Percentiles rank a stretch among this genome's conserved stretches.
Conservation (phyloP, 2,329 filamentous ascomycete genomes). For the Paraconiothyrium sp. region DNA sequence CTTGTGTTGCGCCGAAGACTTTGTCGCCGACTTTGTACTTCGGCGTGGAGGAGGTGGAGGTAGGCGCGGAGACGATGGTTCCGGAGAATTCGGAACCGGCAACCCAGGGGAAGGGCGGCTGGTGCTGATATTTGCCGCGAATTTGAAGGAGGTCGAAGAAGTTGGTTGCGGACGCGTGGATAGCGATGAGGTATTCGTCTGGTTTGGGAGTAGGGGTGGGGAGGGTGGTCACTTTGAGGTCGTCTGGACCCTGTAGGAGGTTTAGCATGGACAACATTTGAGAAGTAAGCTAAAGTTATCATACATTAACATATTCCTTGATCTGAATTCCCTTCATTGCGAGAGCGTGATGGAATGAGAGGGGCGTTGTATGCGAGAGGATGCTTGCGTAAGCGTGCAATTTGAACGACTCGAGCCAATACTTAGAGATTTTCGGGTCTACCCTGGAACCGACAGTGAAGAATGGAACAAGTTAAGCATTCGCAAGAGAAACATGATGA, state of each 20-base stretch:
- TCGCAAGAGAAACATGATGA: slow-evolving; percentile 6
- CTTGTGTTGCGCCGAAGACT: slow-evolving; percentile 88
- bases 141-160: slow-evolving; percentile 98
- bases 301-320: slow-evolving; percentile 77
- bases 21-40: slow-evolving; percentile 80
- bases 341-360: slow-evolving; percentile 2
- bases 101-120: slow-evolving; percentile 88
- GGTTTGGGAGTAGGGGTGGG: slow-evolving; percentile 76
- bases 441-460: background rate
- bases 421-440: background rate
- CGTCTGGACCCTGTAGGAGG: slow-evolving; percentile 71
- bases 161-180: slow-evolving; percentile 89
- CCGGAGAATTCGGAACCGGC: slow-evolving; percentile 89
- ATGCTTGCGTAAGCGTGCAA: background rate
- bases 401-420: background rate
- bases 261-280: slow-evolving; percentile 10
- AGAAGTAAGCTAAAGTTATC: background rate
- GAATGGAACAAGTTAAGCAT: background rate
- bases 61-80: slow-evolving; percentile 73
- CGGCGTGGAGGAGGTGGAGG: slow-evolving; percentile 52
- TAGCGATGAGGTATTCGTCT: slow-evolving; percentile 84
- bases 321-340: slow-evolving; percentile 79
- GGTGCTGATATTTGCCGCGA: slow-evolving; percentile 93
- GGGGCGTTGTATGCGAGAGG: background rate
- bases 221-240: slow-evolving; percentile 78